Base-by-base conservation (phyloP, 2,329 filamentous ascomycete species). In the Arthroderma sp. region DNA sequence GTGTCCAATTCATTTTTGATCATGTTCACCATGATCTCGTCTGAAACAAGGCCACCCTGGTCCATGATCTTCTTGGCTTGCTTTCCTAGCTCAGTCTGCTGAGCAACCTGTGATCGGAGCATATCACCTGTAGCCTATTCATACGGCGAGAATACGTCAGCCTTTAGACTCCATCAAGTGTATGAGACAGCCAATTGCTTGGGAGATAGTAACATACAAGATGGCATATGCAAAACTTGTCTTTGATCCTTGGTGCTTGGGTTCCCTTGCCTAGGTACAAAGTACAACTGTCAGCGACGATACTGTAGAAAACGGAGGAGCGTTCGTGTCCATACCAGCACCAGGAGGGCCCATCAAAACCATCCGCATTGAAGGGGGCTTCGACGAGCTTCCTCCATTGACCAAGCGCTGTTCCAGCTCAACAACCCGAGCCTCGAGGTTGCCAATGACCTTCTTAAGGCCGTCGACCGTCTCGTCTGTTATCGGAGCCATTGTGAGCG, bases 41-140 rank as follows among this genome's bases (percentile, higher is more conserved):
- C 91, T 67, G 87, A 94, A 65, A 98, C 91, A 48, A 98, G 80
- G 56, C 89, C 89, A 58, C 91, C 91, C 65, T 89, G 83, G 63
- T 98, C 91, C 91, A 98, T 98, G 68, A 98, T 98, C 80, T 96
- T 96, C 81, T 98, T 98, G 54, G 91, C 91, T 73, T 95, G 87
- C 62, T 84, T 79, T 57, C 91, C 91, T 53, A 98, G 80, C 48
- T 84, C 70, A 47, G 91, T 98, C 80, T 96, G 95, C 72, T 94
- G 93, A 53, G 89, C 84, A 62, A 98, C 91, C 69, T 98, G 91
- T 55, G 88, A 94, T 61, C 91, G 87, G 61, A 98, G 78, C 91
- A 98, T 98, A 70, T 98, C 91, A 65, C 91, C 91, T 48, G 91
- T 98, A 52, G 91, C 91, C 88, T 95, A 58, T 42, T 31, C 33